Percentiles rank a stretch among this genome's conserved stretches.
Conservation (phyloP, 805 yeast genomes). For the Metschnikowia amazonensis region DNA sequence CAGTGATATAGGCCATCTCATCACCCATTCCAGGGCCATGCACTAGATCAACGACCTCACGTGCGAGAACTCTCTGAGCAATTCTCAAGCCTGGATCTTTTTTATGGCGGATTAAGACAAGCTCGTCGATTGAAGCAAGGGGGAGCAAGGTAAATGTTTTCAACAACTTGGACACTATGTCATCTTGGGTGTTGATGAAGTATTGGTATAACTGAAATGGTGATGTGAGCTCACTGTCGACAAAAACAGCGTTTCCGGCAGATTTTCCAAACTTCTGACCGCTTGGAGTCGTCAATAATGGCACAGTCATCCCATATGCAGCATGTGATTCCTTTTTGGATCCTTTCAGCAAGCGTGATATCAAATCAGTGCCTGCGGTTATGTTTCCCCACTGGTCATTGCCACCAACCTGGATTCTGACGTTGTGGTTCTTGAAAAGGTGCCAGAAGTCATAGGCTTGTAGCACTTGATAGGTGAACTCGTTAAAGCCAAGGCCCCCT, state of each 20-base stretch:
- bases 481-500: slow-evolving; percentile 86
- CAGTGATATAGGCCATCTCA: slow-evolving; percentile 62
- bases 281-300: slow-evolving; percentile 77
- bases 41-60: slow-evolving; percentile 79
- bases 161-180: slow-evolving; percentile 63
- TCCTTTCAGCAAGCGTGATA: slow-evolving; percentile 48
- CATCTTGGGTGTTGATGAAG: slow-evolving; percentile 76
- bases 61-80: slow-evolving; percentile 77
- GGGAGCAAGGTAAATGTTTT: slow-evolving; percentile 81
- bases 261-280: slow-evolving; percentile 97
- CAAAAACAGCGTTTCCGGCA: slow-evolving; percentile 94
- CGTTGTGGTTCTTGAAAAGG: slow-evolving; percentile 53
- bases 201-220: slow-evolving; percentile 83
- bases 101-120: slow-evolving; percentile 49
- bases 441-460: slow-evolving; percentile 95
- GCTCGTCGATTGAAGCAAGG: slow-evolving; percentile 46
- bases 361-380: slow-evolving; percentile 90
- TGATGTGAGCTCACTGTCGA: slow-evolving; percentile 68
- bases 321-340: slow-evolving; percentile 4
- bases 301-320: slow-evolving; percentile 78
- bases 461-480: slow-evolving; percentile 85
- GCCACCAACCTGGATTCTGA: slow-evolving; percentile 85
- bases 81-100: slow-evolving; percentile 57
- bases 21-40: slow-evolving; percentile 80
- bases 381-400: slow-evolving; percentile 99